These are phyloP conservation scores for Hericium coralloides DNA, from an alignment of 768 basidiomycete species.

Conservation along the genomic window DNA sequence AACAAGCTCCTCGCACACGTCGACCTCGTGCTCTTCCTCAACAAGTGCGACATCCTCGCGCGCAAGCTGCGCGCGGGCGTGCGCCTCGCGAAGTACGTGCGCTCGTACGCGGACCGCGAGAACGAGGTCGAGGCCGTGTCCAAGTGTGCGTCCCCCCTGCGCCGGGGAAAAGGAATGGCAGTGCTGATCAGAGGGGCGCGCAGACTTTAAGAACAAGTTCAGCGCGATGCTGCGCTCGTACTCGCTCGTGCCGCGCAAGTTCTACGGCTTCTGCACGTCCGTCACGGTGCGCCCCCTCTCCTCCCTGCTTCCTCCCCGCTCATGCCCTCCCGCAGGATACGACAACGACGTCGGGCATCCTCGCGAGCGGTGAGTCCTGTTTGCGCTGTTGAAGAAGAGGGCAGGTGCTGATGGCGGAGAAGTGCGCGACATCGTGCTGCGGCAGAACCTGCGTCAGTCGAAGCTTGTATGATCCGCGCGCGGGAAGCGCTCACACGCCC, in stretches of 20 bases:
- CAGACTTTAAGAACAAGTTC: slow-evolving; percentile 65
- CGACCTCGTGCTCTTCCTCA: slow-evolving; percentile 72
- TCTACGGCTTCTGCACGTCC: slow-evolving; percentile 71
- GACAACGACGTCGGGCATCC: slow-evolving; percentile 64
- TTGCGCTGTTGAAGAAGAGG: background rate
- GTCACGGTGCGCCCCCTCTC: slow-evolving; percentile 44
- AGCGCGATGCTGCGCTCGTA: slow-evolving; percentile 70
- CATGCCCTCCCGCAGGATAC: slow-evolving; percentile 38
- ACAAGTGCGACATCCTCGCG: slow-evolving; percentile 72
- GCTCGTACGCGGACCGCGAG: slow-evolving; percentile 57
- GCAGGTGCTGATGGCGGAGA: background rate
- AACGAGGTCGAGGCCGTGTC: slow-evolving; percentile 65
- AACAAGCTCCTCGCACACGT: slow-evolving; percentile 65
- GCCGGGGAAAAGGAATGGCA: background rate
- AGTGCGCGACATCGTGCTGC: slow-evolving; percentile 15
- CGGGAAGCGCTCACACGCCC: background rate
- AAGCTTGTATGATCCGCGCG: slow-evolving; percentile 4
- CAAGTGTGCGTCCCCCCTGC: slow-evolving; percentile 38
- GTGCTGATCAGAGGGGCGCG: background rate
- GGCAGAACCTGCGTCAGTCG: slow-evolving; percentile 11
- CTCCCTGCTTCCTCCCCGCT: background rate
- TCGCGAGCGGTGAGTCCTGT: slow-evolving; percentile 53
- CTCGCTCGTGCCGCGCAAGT: slow-evolving; percentile 64
- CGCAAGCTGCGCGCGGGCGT: slow-evolving; percentile 58
- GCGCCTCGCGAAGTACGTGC: slow-evolving; percentile 56